phyloP scores from a whole-genome alignment of 2,329 filamentous ascomycete genomes.

The Talaromyces sp. region DNA sequence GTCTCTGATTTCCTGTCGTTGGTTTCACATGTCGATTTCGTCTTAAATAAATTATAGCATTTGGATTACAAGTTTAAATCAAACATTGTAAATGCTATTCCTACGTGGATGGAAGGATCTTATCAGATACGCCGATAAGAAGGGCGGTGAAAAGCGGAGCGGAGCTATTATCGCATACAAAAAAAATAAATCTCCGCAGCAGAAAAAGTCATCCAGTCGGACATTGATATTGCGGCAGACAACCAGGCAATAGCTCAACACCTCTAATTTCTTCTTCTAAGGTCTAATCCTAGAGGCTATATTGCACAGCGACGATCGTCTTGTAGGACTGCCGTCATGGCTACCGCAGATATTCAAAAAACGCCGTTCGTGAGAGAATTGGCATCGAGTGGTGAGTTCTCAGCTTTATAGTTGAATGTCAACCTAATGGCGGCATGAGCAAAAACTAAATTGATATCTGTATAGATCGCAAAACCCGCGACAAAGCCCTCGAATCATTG shows the following conservation, averaged over 20 bases:
- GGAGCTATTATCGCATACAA: conserved; percentile 1
- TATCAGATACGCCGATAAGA: conserved; percentile 11
- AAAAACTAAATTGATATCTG: background rate
- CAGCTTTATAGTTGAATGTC: background rate
- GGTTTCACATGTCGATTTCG: too few relatives aligned
- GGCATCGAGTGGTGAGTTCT: conserved; percentile 70
- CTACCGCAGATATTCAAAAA: conserved; percentile 36
- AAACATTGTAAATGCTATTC: too few relatives aligned
- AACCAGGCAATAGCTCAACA: too few relatives aligned
- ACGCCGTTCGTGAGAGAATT: conserved; percentile 77
- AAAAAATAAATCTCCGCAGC: conserved; percentile 23
- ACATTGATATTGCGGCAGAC: background rate
- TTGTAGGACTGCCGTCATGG: conserved; percentile 8
- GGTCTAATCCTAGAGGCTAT: background rate
- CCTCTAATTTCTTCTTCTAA: background rate
- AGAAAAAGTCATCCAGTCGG: background rate
- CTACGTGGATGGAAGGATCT: background rate
- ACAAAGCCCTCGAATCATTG: conserved; percentile 72
- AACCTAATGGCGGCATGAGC: conserved; percentile 23
- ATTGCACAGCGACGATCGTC: background rate
- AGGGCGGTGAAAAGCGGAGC: conserved; percentile 17
- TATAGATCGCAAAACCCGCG: conserved; percentile 72
- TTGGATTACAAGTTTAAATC: too few relatives aligned
- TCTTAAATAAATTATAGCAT: too few relatives aligned
- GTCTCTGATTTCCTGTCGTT: background rate